A percentile compares a stretch with the other conserved stretches of the same genome.
phyloP scores from a whole-genome alignment of 768 basidiomycete species.

The Hysterangium stoloniferum region DNA sequence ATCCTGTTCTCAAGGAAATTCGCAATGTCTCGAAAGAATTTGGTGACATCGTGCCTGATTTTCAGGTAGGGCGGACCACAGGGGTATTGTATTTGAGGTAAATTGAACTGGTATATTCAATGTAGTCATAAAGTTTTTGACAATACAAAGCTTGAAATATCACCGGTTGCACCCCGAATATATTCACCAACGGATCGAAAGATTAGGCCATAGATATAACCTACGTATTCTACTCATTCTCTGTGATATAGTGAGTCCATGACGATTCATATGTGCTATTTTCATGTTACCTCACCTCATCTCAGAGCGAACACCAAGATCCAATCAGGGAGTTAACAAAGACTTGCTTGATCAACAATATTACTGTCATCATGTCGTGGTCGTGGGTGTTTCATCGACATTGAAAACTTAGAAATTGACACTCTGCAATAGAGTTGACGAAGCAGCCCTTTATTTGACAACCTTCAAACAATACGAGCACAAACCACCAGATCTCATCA shows the following conservation, averaged over 20 bases:
- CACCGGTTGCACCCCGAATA: constrained; percentile 98
- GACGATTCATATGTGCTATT: background rate
- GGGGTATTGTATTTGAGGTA: constrained; percentile 90
- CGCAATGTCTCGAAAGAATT: constrained; percentile 90
- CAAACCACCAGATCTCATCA: constrained; percentile 88
- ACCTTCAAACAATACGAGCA: constrained; percentile 92
- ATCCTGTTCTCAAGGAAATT: constrained; percentile 82
- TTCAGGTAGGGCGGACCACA: constrained; percentile 91
- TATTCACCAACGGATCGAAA: constrained; percentile 84
- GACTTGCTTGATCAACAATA: constrained; percentile 85
- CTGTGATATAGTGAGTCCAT: constrained; percentile 76
- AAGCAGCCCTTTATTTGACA: constrained; percentile 85
- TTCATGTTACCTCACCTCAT: background rate
- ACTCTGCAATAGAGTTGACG: constrained; percentile 71
- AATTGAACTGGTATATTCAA: constrained; percentile 1
- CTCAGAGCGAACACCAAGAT: constrained; percentile 83
- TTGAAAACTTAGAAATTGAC: constrained; percentile 2
- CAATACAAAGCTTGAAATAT: constrained; percentile 64
- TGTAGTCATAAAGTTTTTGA: background rate
- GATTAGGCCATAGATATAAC: constrained; percentile 72
- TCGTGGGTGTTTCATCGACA: constrained; percentile 41
- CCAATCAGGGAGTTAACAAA: constrained; percentile 90
- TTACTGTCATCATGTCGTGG: constrained; percentile 90
- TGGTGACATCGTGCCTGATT: constrained; percentile 89
- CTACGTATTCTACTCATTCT: constrained; percentile 81